Base-by-base conservation (phyloP, 1,284 basidiomycete species). In the Sanghuangporus baumii region DNA sequence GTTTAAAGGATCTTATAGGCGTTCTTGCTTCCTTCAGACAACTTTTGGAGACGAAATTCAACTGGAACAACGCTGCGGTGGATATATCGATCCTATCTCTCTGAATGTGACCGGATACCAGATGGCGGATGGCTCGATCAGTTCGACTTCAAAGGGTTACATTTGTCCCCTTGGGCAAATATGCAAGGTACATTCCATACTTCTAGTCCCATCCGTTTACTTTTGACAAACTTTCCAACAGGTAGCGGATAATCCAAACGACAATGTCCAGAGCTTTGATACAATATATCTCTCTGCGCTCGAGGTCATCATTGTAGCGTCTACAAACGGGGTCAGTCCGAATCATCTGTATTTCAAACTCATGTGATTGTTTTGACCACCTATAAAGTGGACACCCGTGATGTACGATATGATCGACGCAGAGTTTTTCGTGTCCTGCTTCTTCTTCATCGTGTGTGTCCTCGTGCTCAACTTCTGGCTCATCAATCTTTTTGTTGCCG, bases 401-500 rank as follows among this genome's bases (percentile, higher is more conserved):
- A 98, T 98, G 96, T 98, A 98, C 74, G 74, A 78, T 50, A 89
- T 94, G 81, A 93, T 98, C 75, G 93, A 96, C 69, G 82, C 96
- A 1, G 96, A 99, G 72, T 96, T 91, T 75, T 94, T 92, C 71
- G 75, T 89, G 6, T 94, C 94, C 0, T 90, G 85, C 68, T 77
- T 95, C 66, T 98, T 94, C 77, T 98, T 95, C 77, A 89, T 98
- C 68, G 75, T 89, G 60, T 89, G 88, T 63, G 78, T 95, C 65
- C 77, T 96, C 66, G 83, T 96, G 9, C 81, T 96, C 67, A 96
- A 96, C 74, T 93, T 96, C 71, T 96, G 94, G 93, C 79, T 98
- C 62, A 90, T 96, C 79, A 96, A 97, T 73, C 76, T 97, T 64
- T 93, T 98, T 73, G 94, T 98, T 64, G 96, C 96, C 36, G 96